Conservation (phyloP, 106 monocot genomes). For the Allium fistulosum region DNA sequence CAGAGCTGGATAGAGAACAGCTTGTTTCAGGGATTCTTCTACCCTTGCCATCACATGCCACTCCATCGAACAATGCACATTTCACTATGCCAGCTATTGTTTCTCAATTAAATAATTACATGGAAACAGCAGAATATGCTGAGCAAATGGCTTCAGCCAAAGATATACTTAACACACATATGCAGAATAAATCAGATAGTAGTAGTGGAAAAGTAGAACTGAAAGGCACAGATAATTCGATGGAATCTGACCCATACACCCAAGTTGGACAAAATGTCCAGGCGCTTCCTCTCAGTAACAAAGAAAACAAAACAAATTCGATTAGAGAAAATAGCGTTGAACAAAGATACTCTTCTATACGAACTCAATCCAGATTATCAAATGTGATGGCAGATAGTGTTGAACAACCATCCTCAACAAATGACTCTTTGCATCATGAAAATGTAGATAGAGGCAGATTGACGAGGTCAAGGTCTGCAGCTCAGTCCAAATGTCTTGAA, state of each 20-base stretch:
- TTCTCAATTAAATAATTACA: too few relatives aligned
- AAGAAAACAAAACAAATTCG: slow-evolving; percentile 8
- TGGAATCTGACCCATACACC: slow-evolving; percentile 10
- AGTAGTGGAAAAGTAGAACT: slow-evolving; percentile 1
- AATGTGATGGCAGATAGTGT: slow-evolving; percentile 8
- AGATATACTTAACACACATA: background rate
- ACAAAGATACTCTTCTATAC: slow-evolving; percentile 8
- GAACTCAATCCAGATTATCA: slow-evolving; percentile 17
- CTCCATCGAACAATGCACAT: slow-evolving; percentile 16
- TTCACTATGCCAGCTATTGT: slow-evolving; percentile 8
- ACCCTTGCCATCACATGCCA: slow-evolving; percentile 13
- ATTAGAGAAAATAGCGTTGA: slow-evolving; percentile 1
- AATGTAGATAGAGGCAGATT: slow-evolving; percentile 3
- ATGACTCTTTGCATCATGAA: background rate
- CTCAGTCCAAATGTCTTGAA: background rate
- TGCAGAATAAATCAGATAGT: background rate
- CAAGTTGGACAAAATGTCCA: slow-evolving; percentile 17
- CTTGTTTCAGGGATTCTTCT: slow-evolving; percentile 31
- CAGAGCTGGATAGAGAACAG: slow-evolving; percentile 37
- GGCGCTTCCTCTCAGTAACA: slow-evolving; percentile 12
- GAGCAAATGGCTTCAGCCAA: slow-evolving; percentile 5
- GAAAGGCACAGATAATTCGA: slow-evolving; percentile 2
- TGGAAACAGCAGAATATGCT: slow-evolving; percentile 3
- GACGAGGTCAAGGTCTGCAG: slow-evolving; percentile 8
- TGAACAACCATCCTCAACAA: slow-evolving; percentile 3